Evolutionary conservation across 176 grass and related monocot species (phyloP).

Genomic region (Metroxylon sagu): DNA sequence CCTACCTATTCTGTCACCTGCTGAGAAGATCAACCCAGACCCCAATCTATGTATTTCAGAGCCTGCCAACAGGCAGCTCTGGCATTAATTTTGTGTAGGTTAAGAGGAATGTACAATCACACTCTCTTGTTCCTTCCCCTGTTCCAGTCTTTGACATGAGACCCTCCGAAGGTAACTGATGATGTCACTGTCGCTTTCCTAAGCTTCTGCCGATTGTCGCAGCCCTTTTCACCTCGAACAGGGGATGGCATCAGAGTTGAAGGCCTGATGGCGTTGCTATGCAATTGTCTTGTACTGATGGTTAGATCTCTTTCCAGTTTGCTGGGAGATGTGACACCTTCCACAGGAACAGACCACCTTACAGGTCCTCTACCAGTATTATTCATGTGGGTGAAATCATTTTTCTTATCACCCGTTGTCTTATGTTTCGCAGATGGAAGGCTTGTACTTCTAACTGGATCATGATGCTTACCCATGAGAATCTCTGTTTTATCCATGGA

Average conservation of each 20-base stretch:
- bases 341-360: constrained; percentile 53
- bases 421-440: constrained; percentile 43
- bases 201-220: constrained; percentile 80
- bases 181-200: constrained; percentile 79
- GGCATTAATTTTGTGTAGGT: too few species aligned
- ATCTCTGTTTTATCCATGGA: constrained; percentile 41
- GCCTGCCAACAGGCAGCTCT: too few species aligned
- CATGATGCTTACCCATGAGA: constrained; percentile 45
- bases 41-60: too few species aligned
- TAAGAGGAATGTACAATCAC: constrained; percentile 53
- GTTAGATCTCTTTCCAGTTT: constrained; percentile 33
- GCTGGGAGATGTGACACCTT: constrained; percentile 27
- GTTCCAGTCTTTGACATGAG: constrained; percentile 62
- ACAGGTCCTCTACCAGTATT: constrained; percentile 57
- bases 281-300: constrained; percentile 38
- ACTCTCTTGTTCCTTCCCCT: constrained; percentile 79
- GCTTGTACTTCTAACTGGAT: constrained; percentile 31
- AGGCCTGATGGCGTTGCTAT: constrained; percentile 39
- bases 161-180: constrained; percentile 28
- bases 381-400: constrained; percentile 37
- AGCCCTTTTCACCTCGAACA: constrained; percentile 50
- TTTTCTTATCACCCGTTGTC: constrained; percentile 35
- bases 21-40: too few species aligned
- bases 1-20: too few species aligned
- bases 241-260: constrained; percentile 32